Percentiles rank a stretch among this genome's conserved stretches.
Conservation (phyloP, 78 protist genomes). For the Polysphondylium violaceum region DNA sequence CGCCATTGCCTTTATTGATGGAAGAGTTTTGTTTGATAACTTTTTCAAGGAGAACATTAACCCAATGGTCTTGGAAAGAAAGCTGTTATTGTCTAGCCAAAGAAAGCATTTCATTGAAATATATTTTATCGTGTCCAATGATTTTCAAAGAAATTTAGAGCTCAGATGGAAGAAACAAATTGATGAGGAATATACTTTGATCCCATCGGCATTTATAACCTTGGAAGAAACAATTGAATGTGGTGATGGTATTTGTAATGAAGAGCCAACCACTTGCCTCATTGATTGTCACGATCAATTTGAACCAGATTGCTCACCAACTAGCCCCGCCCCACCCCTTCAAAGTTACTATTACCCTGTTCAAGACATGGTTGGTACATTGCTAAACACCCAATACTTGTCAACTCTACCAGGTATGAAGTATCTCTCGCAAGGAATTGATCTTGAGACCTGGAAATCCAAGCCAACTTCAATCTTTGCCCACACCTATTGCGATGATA, state of each 20-base stretch:
- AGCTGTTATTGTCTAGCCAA: background rate
- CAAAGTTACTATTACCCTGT: background rate
- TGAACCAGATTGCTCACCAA: background rate
- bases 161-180: constrained; percentile 3
- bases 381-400: constrained; percentile 14
- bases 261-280: constrained; percentile 18
- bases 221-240: background rate
- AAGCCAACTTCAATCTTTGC: constrained; percentile 4
- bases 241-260: constrained; percentile 29
- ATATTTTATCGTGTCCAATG: background rate
- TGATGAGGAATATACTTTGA: background rate
- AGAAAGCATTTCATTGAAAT: background rate
- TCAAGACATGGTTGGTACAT: background rate
- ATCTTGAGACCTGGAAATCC: background rate
- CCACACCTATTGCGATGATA: background rate
- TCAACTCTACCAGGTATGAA: constrained; percentile 15
- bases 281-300: constrained; percentile 5
- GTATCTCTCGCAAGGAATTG: constrained; percentile 18
- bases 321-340: constrained; percentile 10
- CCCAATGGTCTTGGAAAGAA: background rate
- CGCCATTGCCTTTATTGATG: too few relatives aligned
- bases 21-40: background rate
- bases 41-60: background rate
- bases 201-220: background rate
- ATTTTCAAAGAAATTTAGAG: background rate